Evolutionary conservation across 176 grass and related monocot genomes (phyloP), one percentile per base, ranked within the genome.

Genomic region (Canna indica): DNA sequence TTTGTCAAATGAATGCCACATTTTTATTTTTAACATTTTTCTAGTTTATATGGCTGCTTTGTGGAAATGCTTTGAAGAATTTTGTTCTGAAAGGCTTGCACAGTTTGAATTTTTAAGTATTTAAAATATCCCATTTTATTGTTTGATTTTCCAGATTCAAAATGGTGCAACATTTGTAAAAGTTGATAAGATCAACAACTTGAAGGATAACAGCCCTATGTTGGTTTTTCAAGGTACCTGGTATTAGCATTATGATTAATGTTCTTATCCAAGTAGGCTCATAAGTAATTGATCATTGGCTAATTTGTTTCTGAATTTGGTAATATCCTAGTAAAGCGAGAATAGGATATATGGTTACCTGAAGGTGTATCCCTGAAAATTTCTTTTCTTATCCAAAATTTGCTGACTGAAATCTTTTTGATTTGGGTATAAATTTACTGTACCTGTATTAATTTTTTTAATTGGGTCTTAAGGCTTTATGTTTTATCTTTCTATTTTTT

Each of bases 141-240:
- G 57, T 91, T 68, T 71, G 75, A 7, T 72, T 8, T 82, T 38
- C 26, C 67, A 96, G 92, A 91, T 85, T 77, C 77, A 59, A 75
- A 88, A 91, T 86, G 92, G 92, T 34, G 92, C 92, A 38, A 96
- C 92, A 38, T 88, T 84, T 82, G 69, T 96, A 57, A 96, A 76
- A 67, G 88, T 96, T 74, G 92, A 96, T 82, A 96, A 83, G 77
- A 83, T 36, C 30, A 83, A 64, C 70, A 96, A 83, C 76, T 33
- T n/a, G 25, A 96, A 91, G 86, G 92, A 96, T 77, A 88, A 82
- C 39, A 89, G 79, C 42, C 59, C 92, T 53, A 81, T 96, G 85
- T 67, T 96, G 71, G 47, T 96, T 83, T 91, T 96, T 71, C 88
- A 96, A 89, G 92, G 92, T 96, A 96, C 42, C 28, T 60, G 58